Base-by-base conservation (phyloP, 2,329 filamentous ascomycete species). In the Talaromyces amestolkiae region DNA sequence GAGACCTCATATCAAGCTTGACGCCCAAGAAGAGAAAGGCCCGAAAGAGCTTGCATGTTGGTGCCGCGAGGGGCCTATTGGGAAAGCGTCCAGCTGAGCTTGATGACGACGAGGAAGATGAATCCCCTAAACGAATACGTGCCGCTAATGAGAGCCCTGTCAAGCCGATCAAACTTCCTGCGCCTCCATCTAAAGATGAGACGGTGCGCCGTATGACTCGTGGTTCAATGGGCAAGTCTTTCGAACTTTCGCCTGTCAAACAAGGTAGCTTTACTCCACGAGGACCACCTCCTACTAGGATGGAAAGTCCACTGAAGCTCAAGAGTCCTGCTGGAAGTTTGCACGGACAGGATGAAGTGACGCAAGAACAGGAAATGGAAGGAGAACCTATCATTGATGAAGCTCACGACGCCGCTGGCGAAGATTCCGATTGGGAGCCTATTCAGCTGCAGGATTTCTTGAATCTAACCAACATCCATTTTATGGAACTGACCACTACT, bases 401-500 rank as follows among this genome's bases (percentile, higher is more conserved):
- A 19, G 81, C 82, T 22, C 76, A 82, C 27, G 65, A 69, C 2
- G 72, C 76, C 31, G 77, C 84, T 65, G 79, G 82, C n/a, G 69
- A 72, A 7, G 79, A 83, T 37, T 70, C 81, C 35, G 79, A 83
- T 54, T 76, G 81, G 6, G 84, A 87, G n/a, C 82, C 84, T 24
- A 93, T 97, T 63, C 90, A 93, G 54, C 83, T 99, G 3, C 92
- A 97, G 71, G 91, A 97, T 62, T 99, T 99, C 78, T 81, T 99
- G 53, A 92, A 96, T 68, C 89, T 97, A 87, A 97, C 94, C 2
- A 96, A 92, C 66, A 97, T 99, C 72, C 91, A 93, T 63, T 99
- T 99, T 80, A 97, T 99, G 91, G 95, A 99, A 75, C 83, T 99
- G 59, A 97, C 90, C n/a, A 97, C 94, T 0, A 97, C 93, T 1